These are phyloP conservation scores for Macrolepiota fuliginosa DNA, from an alignment of 768 basidiomycete genomes.

Conservation along the genomic window DNA sequence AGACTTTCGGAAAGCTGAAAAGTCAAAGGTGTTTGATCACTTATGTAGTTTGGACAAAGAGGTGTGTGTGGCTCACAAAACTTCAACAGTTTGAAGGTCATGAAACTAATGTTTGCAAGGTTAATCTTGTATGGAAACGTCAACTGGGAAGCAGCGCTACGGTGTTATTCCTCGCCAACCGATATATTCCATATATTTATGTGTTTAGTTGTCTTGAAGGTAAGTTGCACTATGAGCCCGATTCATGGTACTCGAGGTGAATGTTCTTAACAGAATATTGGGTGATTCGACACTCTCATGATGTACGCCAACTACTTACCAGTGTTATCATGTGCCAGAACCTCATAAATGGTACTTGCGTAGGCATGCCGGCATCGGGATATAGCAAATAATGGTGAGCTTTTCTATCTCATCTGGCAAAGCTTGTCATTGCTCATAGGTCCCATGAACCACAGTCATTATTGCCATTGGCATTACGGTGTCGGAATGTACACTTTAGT, in stretches of 20 bases:
- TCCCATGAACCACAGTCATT: neutral
- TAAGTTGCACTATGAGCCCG: neutral
- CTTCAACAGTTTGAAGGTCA: neutral
- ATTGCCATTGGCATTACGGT: neutral
- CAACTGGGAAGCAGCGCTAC: conserved; percentile 7
- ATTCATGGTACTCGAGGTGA: neutral
- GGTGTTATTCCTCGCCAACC: conserved; percentile 1
- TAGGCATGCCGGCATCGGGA: neutral
- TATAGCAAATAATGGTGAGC: neutral
- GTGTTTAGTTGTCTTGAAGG: neutral
- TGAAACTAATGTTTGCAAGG: neutral
- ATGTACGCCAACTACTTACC: neutral
- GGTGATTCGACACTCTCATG: neutral
- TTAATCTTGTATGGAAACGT: conserved; percentile 8
- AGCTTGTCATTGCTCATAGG: neutral
- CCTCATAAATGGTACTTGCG: no score
- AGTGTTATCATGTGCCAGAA: no score
- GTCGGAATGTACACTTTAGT: neutral
- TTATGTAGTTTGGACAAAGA: neutral
- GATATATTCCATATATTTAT: conserved; percentile 4
- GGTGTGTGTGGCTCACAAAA: neutral
- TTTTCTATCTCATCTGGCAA: no score
- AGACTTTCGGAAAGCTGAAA: neutral
- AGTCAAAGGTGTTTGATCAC: conserved; percentile 1
- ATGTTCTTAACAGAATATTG: neutral